Evolutionary conservation across 1,284 basidiomycete genomes (phyloP).

Genomic region (Leccinum subrobustum): DNA sequence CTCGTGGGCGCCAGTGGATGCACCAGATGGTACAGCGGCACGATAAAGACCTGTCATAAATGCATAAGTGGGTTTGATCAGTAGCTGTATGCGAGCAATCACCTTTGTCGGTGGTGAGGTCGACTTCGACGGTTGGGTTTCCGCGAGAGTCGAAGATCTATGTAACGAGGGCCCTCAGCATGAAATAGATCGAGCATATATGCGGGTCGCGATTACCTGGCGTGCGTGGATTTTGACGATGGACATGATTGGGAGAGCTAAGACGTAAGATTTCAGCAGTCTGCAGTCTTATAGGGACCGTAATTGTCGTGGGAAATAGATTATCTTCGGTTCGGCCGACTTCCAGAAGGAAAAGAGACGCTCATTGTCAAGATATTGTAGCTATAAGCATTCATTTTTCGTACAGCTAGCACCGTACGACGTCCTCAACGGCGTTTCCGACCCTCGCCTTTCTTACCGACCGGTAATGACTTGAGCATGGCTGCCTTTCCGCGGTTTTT

Average conservation of each 20-base stretch:
- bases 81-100: conserved; percentile 21
- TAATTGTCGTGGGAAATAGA: conserved; percentile 33
- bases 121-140: conserved; percentile 96
- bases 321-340: conserved; percentile 21
- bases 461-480: conserved; percentile 51
- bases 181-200: conserved; percentile 6
- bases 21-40: conserved; percentile 95
- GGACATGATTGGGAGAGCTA: conserved; percentile 63
- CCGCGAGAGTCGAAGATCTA: conserved; percentile 98
- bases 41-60: conserved; percentile 79
- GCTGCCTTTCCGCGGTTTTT: conserved; percentile 69
- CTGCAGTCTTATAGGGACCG: conserved; percentile 26
- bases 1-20: conserved; percentile 98
- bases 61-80: conserved; percentile 7
- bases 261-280: conserved; percentile 13
- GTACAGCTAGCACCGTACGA: neutral
- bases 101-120: conserved; percentile 87
- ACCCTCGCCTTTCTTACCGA: conserved; percentile 46
- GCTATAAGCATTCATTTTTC: neutral
- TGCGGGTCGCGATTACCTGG: conserved; percentile 55
- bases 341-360: neutral
- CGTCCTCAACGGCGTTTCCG: conserved; percentile 36
- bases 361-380: neutral
- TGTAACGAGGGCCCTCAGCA: conserved; percentile 10
- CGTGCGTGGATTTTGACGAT: conserved; percentile 86